These are phyloP conservation scores for Solanum pimpinellifolium DNA, from an alignment of 257 asterid species.

Conservation along the genomic window DNA sequence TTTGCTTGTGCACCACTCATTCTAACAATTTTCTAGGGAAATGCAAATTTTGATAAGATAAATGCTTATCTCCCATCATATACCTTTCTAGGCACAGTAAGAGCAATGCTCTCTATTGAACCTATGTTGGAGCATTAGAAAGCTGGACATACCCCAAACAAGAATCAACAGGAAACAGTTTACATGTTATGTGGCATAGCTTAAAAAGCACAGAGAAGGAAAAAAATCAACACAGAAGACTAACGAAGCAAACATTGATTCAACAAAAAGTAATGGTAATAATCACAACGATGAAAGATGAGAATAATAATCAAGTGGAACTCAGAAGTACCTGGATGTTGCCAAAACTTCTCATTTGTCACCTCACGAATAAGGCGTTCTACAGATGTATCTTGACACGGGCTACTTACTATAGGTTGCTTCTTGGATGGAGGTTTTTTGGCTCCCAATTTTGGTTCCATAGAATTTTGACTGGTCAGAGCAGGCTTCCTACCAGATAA, in stretches of 20 bases:
- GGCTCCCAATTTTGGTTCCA: constrained; percentile 44
- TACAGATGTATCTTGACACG: constrained; percentile 80
- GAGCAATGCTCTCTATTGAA: neutral
- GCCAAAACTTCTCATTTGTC: constrained; percentile 94
- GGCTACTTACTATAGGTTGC: constrained; percentile 34
- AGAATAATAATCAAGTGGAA: neutral
- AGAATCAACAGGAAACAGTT: neutral
- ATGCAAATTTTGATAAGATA: neutral
- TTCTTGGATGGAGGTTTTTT: constrained; percentile 71
- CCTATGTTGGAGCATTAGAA: neutral
- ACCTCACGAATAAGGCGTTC: constrained; percentile 97
- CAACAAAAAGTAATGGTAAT: neutral
- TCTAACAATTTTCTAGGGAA: neutral
- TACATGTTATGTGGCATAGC: neutral
- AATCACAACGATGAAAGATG: neutral
- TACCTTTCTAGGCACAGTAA: neutral
- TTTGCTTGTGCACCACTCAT: neutral
- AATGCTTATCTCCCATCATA: neutral
- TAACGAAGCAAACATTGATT: neutral
- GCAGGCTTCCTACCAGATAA: constrained; percentile 54
- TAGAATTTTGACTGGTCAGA: constrained; percentile 28
- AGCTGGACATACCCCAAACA: neutral
- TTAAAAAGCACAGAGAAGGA: neutral
- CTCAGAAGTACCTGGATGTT: constrained; percentile 64
- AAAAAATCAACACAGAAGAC: neutral